Percentiles rank a stretch among this genome's conserved stretches.
Evolutionary conservation across 2,329 filamentous ascomycete genomes (phyloP).

Genomic region (Aspergillus oerlinghausenensis): DNA sequence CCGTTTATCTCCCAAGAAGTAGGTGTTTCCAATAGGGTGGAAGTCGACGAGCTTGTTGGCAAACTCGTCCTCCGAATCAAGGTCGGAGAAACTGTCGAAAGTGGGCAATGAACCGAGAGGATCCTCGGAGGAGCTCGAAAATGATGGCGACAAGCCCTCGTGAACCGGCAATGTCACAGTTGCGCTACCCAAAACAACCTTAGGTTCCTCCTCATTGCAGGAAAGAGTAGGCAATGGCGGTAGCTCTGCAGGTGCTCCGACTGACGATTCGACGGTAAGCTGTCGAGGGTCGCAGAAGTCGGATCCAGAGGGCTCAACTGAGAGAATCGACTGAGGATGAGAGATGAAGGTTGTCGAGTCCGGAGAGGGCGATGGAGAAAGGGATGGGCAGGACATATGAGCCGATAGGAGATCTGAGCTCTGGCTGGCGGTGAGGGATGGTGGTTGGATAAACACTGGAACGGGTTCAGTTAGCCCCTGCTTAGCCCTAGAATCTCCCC

Average conservation of each 20-base stretch:
- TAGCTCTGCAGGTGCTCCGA: slow-evolving; percentile 55
- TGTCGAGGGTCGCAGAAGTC: slow-evolving; percentile 91
- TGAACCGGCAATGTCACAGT: slow-evolving; percentile 35
- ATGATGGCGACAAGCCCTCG: slow-evolving; percentile 34
- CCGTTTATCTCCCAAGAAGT: slow-evolving; percentile 63
- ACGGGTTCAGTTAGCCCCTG: slow-evolving; percentile 21
- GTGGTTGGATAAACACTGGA: slow-evolving; percentile 62
- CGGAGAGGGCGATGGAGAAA: slow-evolving; percentile 81
- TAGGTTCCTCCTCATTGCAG: slow-evolving; percentile 37
- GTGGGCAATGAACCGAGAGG: slow-evolving; percentile 59
- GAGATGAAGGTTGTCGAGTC: slow-evolving; percentile 69
- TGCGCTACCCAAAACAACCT: slow-evolving; percentile 32
- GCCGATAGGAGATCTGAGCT: slow-evolving; percentile 68
- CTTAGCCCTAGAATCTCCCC: slow-evolving; percentile 13
- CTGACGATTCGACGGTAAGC: slow-evolving; percentile 63
- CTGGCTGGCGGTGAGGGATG: slow-evolving; percentile 59
- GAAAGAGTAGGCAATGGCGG: slow-evolving; percentile 54
- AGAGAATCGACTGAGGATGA: slow-evolving; percentile 64
- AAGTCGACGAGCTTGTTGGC: slow-evolving; percentile 70
- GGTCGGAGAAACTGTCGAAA: slow-evolving; percentile 82
- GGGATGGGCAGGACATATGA: slow-evolving; percentile 67
- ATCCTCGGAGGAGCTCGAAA: slow-evolving; percentile 43
- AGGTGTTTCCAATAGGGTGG: slow-evolving; percentile 53
- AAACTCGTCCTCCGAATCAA: slow-evolving; percentile 89
- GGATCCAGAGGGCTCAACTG: slow-evolving; percentile 63